A percentile compares a stretch with the other conserved stretches of the same genome.
phyloP scores from a whole-genome alignment of 2,329 filamentous ascomycete species.

The Neoascochyta sp. region DNA sequence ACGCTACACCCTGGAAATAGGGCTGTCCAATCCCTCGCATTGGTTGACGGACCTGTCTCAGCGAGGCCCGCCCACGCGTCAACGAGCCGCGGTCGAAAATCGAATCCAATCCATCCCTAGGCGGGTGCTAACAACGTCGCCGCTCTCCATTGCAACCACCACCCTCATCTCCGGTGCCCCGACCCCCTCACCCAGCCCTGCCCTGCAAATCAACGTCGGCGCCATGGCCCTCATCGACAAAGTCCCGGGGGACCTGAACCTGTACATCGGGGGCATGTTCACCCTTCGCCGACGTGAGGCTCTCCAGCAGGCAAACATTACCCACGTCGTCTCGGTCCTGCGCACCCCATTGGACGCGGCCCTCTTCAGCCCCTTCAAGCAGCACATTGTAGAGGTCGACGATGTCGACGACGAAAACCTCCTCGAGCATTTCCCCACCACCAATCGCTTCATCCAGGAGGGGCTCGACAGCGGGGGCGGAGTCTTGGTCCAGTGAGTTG shows the following conservation, averaged over 20 bases:
- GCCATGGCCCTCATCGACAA: slow-evolving; percentile 60
- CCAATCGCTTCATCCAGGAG: slow-evolving; percentile 78
- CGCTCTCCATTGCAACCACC: slow-evolving; percentile 10
- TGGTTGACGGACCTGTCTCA: no score
- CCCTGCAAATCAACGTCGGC: slow-evolving; percentile 5
- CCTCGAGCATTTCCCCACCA: slow-evolving; percentile 71
- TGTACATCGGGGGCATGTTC: slow-evolving; percentile 80
- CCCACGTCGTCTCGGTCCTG: slow-evolving; percentile 84
- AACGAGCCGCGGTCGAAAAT: slow-evolving; percentile 25
- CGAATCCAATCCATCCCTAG: no score
- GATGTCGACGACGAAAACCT: slow-evolving; percentile 89
- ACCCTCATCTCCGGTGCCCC: slow-evolving; percentile 18
- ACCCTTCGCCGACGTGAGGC: slow-evolving; percentile 68
- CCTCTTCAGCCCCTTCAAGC: slow-evolving; percentile 61
- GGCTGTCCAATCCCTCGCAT: no score
- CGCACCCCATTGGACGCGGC: slow-evolving; percentile 56
- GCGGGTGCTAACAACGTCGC: no score
- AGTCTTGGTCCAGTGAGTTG: slow-evolving; percentile 69
- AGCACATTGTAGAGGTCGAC: slow-evolving; percentile 79
- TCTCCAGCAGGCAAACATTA: slow-evolving; percentile 71
- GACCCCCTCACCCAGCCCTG: slow-evolving; percentile 10
- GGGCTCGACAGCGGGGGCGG: slow-evolving; percentile 61
- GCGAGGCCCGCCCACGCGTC: no score
- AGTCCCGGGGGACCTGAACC: slow-evolving; percentile 64
- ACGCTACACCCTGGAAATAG: no score